Percentiles rank a stretch among this genome's conserved stretches.
Conservation (phyloP, 257 asterid genomes). For the Ilex aquifolium region DNA sequence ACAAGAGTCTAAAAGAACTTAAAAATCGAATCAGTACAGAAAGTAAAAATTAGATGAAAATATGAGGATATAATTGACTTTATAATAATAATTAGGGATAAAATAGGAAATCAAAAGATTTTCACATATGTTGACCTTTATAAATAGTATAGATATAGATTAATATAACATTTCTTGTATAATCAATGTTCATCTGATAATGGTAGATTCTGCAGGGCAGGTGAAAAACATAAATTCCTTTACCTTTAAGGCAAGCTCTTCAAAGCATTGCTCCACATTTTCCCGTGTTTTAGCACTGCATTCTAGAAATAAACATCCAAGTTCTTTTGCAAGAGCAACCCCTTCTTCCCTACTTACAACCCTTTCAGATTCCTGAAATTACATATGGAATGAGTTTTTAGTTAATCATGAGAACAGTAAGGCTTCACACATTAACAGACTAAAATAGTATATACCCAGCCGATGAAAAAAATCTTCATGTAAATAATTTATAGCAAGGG, state of each 20-base stretch:
- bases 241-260: slow-evolving; percentile 78
- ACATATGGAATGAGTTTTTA: not conserved
- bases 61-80: no score
- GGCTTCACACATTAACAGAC: not conserved
- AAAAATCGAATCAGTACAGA: no score
- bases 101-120: no score
- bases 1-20: no score
- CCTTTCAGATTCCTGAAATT: slow-evolving; percentile 73
- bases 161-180: no score
- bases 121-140: no score
- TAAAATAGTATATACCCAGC: not conserved
- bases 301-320: slow-evolving; percentile 75
- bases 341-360: slow-evolving; percentile 86
- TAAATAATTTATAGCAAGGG: not conserved
- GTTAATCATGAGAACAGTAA: not conserved
- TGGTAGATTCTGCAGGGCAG: not conserved
- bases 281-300: slow-evolving; percentile 90
- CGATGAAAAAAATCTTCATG: no score
- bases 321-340: slow-evolving; percentile 57
- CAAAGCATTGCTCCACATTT: slow-evolving; percentile 79
- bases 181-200: not conserved
- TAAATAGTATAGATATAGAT: no score
- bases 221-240: slow-evolving; percentile 6
- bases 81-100: no score
- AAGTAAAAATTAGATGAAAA: no score